Conservation (phyloP, 164 flowering plant genomes). For the Nymphaea colorata region DNA sequence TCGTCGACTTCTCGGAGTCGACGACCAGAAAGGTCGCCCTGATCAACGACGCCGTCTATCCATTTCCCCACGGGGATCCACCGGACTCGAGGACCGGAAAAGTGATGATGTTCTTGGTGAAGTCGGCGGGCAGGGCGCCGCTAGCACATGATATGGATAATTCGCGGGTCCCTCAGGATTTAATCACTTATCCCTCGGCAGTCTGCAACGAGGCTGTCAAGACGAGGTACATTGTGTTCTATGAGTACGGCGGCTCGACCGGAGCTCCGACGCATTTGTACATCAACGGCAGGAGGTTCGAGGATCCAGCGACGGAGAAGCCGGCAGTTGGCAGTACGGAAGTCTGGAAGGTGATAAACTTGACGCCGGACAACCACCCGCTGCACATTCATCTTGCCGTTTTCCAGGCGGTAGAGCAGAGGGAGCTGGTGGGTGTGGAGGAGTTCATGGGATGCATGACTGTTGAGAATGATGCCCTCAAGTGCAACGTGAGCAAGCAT, state of each 20-base stretch:
- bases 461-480: too few species aligned
- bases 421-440: too few species aligned
- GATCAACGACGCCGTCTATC: slow-evolving; percentile 57
- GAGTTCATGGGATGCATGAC: too few species aligned
- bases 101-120: slow-evolving; percentile 54
- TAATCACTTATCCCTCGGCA: slow-evolving; percentile 39
- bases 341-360: slow-evolving; percentile 80
- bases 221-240: slow-evolving; percentile 62
- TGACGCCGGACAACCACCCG: slow-evolving; percentile 73
- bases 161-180: slow-evolving; percentile 22
- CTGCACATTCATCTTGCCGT: background rate
- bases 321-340: slow-evolving; percentile 55
- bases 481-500: too few species aligned
- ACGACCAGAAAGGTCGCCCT: slow-evolving; percentile 27
- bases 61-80: slow-evolving; percentile 65
- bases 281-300: slow-evolving; percentile 51
- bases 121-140: slow-evolving; percentile 13
- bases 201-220: slow-evolving; percentile 15
- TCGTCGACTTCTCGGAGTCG: slow-evolving; percentile 65
- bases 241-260: slow-evolving; percentile 45
- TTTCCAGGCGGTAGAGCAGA: too few species aligned
- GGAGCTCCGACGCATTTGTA: slow-evolving; percentile 71
- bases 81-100: slow-evolving; percentile 44
- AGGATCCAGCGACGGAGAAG: slow-evolving; percentile 60
- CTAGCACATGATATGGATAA: slow-evolving; percentile 18